Base-by-base conservation (phyloP, 305 asterid species). In the Rubia balearica region DNA sequence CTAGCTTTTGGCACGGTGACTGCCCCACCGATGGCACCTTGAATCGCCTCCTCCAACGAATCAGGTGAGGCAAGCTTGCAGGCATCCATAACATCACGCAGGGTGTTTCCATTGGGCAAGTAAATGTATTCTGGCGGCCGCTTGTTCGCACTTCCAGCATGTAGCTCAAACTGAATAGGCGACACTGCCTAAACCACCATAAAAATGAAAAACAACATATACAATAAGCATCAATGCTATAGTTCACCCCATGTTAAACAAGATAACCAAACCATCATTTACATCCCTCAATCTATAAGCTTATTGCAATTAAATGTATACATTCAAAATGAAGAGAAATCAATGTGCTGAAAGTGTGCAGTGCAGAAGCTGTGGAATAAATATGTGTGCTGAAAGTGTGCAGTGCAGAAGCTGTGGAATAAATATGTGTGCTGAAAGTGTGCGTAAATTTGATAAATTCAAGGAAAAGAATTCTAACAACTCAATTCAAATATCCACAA, bases 61-160 rank as follows among this genome's bases (percentile, higher is more conserved):
- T 86, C 95, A 41, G 80, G 69, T 62, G 71, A 76, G 79, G 79
- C 87, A 77, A 59, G 81, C 78, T 85, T 93, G 81, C 98, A 93
- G 22, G 84, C 84, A 65, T 81, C 85, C 72, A 93, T 73, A 73
- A 93, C 90, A 55, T 93, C 97, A 69, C 87, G 77, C 14, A 93
- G 87, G 61, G 81, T 80, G 73, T 81, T 90, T 48, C 98, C 96
- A 68, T 90, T 93, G 65, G 87, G 89, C 86, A 93, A 77, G 81
- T 78, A 85, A 40, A 91, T 90, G 73, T 84, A 89, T 64, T 90
- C 97, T 17, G 96, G 86, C 57, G 96, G 96, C 33, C 89, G 88
- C 79, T 86, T 90, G 82, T 84, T 85, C 64, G 83, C 81, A 81
- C 97, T 89, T 65, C 75, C 82, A 1, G 98, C 97, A 73, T 93